A percentile compares a stretch with the other conserved stretches of the same genome.
phyloP scores from a whole-genome alignment of 192 early-diverging fungal species.

The Funneliformis geosporum region DNA sequence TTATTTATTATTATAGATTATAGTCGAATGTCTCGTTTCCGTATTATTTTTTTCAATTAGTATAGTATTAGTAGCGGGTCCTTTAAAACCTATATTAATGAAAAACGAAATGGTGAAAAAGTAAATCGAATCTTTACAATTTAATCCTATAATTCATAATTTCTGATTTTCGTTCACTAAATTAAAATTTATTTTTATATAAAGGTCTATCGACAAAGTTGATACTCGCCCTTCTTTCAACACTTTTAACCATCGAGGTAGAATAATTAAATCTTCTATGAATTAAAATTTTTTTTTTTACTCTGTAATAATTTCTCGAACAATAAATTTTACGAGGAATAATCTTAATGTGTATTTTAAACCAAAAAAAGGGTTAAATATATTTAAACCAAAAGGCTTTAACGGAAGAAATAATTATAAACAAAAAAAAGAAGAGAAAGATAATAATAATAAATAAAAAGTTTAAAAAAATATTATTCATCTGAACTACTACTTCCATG shows the following conservation, averaged over 20 bases:
- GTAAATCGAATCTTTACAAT: slow-evolving; percentile 36
- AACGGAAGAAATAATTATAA: too few relatives aligned
- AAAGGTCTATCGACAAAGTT: slow-evolving; percentile 60
- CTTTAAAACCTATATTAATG: slow-evolving; percentile 61
- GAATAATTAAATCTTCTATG: slow-evolving; percentile 30
- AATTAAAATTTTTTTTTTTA: not conserved
- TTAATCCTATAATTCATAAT: not conserved
- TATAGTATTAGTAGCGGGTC: slow-evolving; percentile 50
- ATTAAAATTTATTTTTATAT: not conserved
- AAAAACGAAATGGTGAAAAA: slow-evolving; percentile 61
- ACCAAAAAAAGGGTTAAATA: too few relatives aligned
- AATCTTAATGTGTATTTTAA: too few relatives aligned
- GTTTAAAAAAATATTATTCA: slow-evolving; percentile 12
- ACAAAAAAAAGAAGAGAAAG: slow-evolving; percentile 5
- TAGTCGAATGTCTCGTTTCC: slow-evolving; percentile 49
- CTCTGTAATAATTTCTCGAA: too few relatives aligned
- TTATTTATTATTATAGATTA: slow-evolving; percentile 43
- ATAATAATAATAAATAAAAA: slow-evolving; percentile 31
- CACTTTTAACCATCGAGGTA: slow-evolving; percentile 57
- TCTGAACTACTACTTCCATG: slow-evolving; percentile 19
- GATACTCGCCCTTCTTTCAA: slow-evolving; percentile 63
- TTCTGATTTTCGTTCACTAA: not conserved
- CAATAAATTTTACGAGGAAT: too few relatives aligned
- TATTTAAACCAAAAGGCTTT: too few relatives aligned
- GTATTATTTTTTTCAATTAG: slow-evolving; percentile 51